These are phyloP conservation scores for Cicer cuneatum DNA, from an alignment of 306 rosid species.

Conservation along the genomic window DNA sequence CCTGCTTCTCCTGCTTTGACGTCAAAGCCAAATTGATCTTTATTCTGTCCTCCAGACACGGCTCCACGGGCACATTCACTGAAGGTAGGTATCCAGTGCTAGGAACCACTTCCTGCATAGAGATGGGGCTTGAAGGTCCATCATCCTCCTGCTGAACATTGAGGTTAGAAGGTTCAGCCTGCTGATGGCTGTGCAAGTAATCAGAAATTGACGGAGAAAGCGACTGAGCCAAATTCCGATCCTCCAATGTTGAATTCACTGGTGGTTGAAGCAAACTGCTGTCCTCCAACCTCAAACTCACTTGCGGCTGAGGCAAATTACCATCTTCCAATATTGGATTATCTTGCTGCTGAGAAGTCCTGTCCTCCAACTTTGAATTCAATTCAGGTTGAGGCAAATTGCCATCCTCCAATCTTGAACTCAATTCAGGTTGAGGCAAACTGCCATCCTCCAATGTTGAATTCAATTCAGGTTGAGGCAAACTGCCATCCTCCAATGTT, in stretches of 20 bases:
- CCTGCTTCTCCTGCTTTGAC: constrained; percentile 66
- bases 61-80: constrained; percentile 53
- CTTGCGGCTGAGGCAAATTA: background rate
- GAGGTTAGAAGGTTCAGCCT: constrained; percentile 36
- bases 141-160: constrained; percentile 33
- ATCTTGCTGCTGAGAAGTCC: constrained; percentile 5
- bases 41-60: constrained; percentile 46
- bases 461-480: background rate
- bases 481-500: constrained; percentile 1
- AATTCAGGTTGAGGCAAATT: background rate
- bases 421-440: background rate
- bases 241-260: constrained; percentile 23
- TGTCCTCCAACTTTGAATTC: background rate
- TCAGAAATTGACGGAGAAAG: constrained; percentile 44
- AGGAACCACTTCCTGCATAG: constrained; percentile 23
- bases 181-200: constrained; percentile 51
- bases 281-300: constrained; percentile 26
- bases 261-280: constrained; percentile 34
- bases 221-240: constrained; percentile 10
- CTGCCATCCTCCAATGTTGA: constrained; percentile 1
- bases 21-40: constrained; percentile 52
- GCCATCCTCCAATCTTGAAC: background rate
- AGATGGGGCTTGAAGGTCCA: constrained; percentile 36
- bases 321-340: constrained; percentile 23
- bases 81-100: constrained; percentile 49